phyloP scores from a whole-genome alignment of 768 basidiomycete genomes.

The Mycena pura region DNA sequence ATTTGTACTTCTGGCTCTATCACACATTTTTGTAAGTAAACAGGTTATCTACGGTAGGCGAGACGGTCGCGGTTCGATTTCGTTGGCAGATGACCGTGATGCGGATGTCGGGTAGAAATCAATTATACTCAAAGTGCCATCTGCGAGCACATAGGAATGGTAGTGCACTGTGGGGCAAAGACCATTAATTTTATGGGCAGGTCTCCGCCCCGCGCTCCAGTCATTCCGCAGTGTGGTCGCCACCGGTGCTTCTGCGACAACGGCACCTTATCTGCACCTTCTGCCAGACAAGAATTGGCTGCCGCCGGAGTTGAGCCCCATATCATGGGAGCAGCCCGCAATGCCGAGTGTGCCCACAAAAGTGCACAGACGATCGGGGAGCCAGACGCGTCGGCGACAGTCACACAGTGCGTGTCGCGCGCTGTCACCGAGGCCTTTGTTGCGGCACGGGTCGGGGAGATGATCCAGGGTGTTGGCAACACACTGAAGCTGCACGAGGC shows the following conservation, averaged over 20 bases:
- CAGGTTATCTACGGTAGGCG: too few relatives aligned
- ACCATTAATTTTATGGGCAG: slow-evolving; percentile 78
- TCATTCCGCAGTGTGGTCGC: slow-evolving; percentile 49
- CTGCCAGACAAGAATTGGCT: slow-evolving; percentile 38
- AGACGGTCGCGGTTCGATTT: too few relatives aligned
- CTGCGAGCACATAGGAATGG: too few relatives aligned
- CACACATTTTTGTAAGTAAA: too few relatives aligned
- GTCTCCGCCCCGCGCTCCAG: slow-evolving; percentile 75
- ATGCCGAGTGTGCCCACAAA: slow-evolving; percentile 48
- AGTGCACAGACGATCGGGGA: slow-evolving; percentile 42
- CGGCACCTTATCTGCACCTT: slow-evolving; percentile 57
- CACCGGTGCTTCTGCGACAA: slow-evolving; percentile 31
- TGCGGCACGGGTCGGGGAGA: slow-evolving; percentile 57
- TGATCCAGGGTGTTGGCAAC: slow-evolving; percentile 44
- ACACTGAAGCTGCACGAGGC: slow-evolving; percentile 32
- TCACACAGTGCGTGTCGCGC: slow-evolving; percentile 63
- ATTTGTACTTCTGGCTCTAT: too few relatives aligned
- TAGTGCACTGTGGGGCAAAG: too few relatives aligned
- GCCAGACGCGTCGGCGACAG: slow-evolving; percentile 62
- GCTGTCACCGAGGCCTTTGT: slow-evolving; percentile 77
- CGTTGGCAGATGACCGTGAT: too few relatives aligned
- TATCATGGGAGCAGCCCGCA: slow-evolving; percentile 46
- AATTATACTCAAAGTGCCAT: too few relatives aligned
- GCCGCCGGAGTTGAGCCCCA: slow-evolving; percentile 28
- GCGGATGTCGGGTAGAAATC: too few relatives aligned